Evolutionary conservation across 1,284 basidiomycete species (phyloP).

Genomic region (Tremellales sp.): DNA sequence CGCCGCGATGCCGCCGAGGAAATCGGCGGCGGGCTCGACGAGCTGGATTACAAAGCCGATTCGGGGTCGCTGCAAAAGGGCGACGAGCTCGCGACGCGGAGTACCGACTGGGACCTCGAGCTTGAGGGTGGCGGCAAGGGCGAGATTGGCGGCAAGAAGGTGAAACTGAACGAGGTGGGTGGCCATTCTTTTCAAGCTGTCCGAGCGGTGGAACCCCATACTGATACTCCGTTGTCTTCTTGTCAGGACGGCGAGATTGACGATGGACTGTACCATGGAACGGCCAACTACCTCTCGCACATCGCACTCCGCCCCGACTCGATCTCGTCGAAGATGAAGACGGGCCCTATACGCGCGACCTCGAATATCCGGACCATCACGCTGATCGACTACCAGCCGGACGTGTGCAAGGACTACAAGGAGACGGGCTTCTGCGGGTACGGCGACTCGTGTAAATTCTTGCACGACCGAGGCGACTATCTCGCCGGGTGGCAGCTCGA

Average conservation of each 20-base stretch:
- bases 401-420: conserved; percentile 99
- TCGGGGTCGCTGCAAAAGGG: conserved; percentile 24
- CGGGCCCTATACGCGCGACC: conserved; percentile 73
- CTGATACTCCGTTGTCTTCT: conserved; percentile 9
- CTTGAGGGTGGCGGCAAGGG: conserved; percentile 11
- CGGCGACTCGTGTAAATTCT: conserved; percentile 96
- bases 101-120: conserved; percentile 51
- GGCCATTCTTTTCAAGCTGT: neutral
- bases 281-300: conserved; percentile 75
- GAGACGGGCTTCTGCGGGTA: conserved; percentile 99
- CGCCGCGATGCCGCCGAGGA: conserved; percentile 59
- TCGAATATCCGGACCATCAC: conserved; percentile 92
- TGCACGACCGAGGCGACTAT: conserved; percentile 76
- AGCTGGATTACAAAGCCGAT: conserved; percentile 54
- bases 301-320: conserved; percentile 66
- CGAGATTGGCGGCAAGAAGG: conserved; percentile 28
- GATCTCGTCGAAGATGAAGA: conserved; percentile 80
- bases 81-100: conserved; percentile 47
- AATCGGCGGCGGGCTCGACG: conserved; percentile 58
- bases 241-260: conserved; percentile 53
- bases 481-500: conserved; percentile 98
- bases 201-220: conserved; percentile 7
- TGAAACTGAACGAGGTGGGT: conserved; percentile 44
- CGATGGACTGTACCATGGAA: conserved; percentile 86
- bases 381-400: conserved; percentile 95